Evolutionary conservation across 2,329 filamentous ascomycete species (phyloP), one percentile per base, ranked within the genome.

Genomic region (Penicillium sp.): DNA sequence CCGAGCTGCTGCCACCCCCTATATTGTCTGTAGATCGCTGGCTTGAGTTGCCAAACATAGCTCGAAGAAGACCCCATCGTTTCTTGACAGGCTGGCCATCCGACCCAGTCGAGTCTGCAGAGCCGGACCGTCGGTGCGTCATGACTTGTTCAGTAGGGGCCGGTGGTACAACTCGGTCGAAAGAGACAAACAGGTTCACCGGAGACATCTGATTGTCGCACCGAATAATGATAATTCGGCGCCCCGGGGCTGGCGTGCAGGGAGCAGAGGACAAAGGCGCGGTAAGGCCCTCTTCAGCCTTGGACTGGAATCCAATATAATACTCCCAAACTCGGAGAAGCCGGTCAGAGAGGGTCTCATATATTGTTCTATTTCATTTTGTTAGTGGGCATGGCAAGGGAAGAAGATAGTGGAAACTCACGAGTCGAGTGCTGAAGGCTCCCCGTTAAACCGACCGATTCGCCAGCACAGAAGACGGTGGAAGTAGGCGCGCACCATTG

Each of bases 381-480:
- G 33, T 63, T 35, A 62, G 61, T 43, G 35, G 25, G 7, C 14
- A 28, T 7, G 2, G 1, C 38, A 33, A 8, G 4, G 22, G 4
- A 16, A 6, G 6, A 36, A 28, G 22, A 28, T 13, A 39, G 43
- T 22, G 9, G 27, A 11, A 30, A 79, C 87, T 79, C 77, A 90
- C 86, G 79, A 71, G 66, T 94, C 88, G 36, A 83, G 69, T 25
- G 84, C 80, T 40, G 83, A 82, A 20, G 83, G 77, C 42, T 80
- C 82, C 14, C 86, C 89, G 46, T 85, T 82, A 64, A 88, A 88
- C 56, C 92, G 81, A 58, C 88, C 92, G 43, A 96, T 77, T 53
- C 91, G 84, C 92, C 92, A 96, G 72, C 90, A 95, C 20, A 96
- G 73, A 44, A 96, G 75, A 42, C 92, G 89, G 82, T 95, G 94